Evolutionary conservation across 306 rosid genomes (phyloP).

Genomic region (Pterocarpus santalinus): DNA sequence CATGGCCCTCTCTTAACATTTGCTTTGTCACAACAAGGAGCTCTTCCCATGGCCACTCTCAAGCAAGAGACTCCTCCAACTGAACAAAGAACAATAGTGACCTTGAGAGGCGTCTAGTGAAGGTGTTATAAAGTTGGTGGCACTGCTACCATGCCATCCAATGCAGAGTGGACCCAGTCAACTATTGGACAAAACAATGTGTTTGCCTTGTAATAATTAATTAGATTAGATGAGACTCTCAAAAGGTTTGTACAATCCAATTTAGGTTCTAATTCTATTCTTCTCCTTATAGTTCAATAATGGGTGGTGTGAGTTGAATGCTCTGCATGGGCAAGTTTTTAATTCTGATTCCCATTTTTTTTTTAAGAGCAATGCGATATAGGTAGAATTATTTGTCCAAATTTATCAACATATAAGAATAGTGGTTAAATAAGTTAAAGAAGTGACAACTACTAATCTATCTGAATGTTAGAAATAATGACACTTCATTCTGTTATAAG

Average conservation of each 20-base stretch:
- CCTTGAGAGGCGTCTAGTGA: neutral
- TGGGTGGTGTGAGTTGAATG: neutral
- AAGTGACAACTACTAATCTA: too few relatives aligned
- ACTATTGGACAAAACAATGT: slow-evolving; percentile 33
- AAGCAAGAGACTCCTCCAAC: neutral
- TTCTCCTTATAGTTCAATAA: neutral
- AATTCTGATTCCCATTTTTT: too few relatives aligned
- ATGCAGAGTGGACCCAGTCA: slow-evolving; percentile 52
- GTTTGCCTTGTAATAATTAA: slow-evolving; percentile 13
- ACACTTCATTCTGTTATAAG: too few relatives aligned
- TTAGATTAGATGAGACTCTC: neutral
- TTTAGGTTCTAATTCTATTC: slow-evolving; percentile 11
- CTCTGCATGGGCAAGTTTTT: neutral
- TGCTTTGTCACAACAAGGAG: slow-evolving; percentile 94
- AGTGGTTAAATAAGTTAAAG: too few relatives aligned
- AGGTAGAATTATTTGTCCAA: too few relatives aligned
- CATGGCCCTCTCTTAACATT: slow-evolving; percentile 91
- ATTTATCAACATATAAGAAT: too few relatives aligned
- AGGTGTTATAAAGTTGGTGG: slow-evolving; percentile 56
- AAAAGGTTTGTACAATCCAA: slow-evolving; percentile 15
- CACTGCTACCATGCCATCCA: slow-evolving; percentile 8
- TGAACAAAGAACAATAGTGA: slow-evolving; percentile 38
- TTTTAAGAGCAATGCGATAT: too few relatives aligned
- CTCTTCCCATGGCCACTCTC: slow-evolving; percentile 77
- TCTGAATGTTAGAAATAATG: too few relatives aligned